phyloP scores from a whole-genome alignment of 1,139 yeast genomes.

The Williopsis jadinii region DNA sequence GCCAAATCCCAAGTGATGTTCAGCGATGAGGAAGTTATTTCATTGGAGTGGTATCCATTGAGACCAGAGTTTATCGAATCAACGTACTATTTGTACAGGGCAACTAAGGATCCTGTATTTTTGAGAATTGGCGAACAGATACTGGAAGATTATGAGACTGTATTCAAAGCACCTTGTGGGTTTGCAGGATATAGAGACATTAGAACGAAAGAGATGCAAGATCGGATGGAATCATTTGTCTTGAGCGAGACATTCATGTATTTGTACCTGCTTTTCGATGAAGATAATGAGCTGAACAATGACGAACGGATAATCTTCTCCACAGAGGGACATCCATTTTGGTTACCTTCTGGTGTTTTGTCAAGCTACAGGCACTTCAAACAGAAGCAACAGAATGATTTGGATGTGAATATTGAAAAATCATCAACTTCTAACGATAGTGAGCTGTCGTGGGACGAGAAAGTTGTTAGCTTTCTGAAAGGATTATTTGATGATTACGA shows the following conservation, averaged over 20 bases:
- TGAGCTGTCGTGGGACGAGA: constrained; percentile 6
- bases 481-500: constrained; percentile 6
- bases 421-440: neutral
- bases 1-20: constrained; percentile 6
- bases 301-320: constrained; percentile 58
- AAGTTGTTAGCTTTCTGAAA: constrained; percentile 9
- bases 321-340: constrained; percentile 91
- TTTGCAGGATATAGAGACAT: constrained; percentile 74
- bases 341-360: constrained; percentile 38
- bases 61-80: constrained; percentile 91
- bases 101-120: constrained; percentile 82
- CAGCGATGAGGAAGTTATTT: constrained; percentile 27
- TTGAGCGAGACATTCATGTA: constrained; percentile 82
- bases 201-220: constrained; percentile 53
- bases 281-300: constrained; percentile 47
- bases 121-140: constrained; percentile 66
- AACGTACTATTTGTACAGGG: constrained; percentile 74
- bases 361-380: constrained; percentile 16
- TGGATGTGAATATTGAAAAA: neutral
- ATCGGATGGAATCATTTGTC: constrained; percentile 90
- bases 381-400: neutral
- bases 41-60: constrained; percentile 85
- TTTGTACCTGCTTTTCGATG: constrained; percentile 73
- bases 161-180: constrained; percentile 64
- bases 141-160: constrained; percentile 44